Evolutionary conservation across 192 early-diverging fungal species (phyloP).

Genomic region (Glomus cerebriforme): DNA sequence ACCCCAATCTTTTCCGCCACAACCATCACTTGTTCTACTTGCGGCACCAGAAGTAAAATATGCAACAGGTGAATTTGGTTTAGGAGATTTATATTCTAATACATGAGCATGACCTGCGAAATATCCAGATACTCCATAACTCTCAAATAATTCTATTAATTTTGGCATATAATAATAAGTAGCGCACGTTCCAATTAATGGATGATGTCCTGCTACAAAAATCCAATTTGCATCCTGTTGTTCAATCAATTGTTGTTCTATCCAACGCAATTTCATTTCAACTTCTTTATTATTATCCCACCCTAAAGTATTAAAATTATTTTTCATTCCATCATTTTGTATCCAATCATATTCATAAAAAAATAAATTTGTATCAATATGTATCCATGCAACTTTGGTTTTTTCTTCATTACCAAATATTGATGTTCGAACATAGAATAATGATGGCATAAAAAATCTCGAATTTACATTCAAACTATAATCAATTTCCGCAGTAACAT

Average conservation of each 20-base stretch:
- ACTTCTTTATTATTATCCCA: not conserved
- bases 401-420: not conserved
- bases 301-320: not conserved
- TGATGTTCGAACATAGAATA: constrained; percentile 20
- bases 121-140: constrained; percentile 8
- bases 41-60: constrained; percentile 24
- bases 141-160: not conserved
- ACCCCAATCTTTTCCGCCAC: not conserved
- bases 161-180: not conserved
- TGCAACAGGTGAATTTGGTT: not conserved
- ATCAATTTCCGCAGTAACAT: constrained; percentile 24
- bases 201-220: constrained; percentile 22
- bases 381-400: constrained; percentile 16
- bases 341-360: not conserved
- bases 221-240: constrained; percentile 28
- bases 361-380: constrained; percentile 10
- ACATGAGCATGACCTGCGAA: constrained; percentile 15
- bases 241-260: constrained; percentile 14
- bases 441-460: constrained; percentile 22
- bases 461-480: constrained; percentile 9
- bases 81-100: constrained; percentile 5
- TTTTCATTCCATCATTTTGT: not conserved
- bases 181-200: constrained; percentile 13
- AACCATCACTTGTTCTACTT: not conserved
- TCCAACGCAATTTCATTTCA: constrained; percentile 21